Base-by-base conservation (phyloP, 1,139 yeast genomes). In the Suhomyces bolitotheri region DNA sequence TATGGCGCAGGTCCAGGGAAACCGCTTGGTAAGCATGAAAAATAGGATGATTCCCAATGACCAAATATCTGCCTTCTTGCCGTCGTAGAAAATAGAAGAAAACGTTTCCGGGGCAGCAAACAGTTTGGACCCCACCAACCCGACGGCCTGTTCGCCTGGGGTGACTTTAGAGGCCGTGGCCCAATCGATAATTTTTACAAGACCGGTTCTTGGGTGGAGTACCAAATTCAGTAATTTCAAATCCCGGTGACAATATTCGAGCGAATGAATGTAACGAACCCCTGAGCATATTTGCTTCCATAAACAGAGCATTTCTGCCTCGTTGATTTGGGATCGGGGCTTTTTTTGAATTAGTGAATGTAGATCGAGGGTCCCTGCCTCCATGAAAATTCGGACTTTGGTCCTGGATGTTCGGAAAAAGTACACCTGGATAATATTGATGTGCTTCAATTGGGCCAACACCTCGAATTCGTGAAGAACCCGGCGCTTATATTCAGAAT, bases 71-170 rank as follows among this genome's bases (percentile, higher is more conserved):
- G 64, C 60, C 22, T 52, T 53, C 31, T 49, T 53, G 0, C 78
- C 76, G 37, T 66, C 59, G 46, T 76, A 76, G 10, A 46, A 49
- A 8, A 75, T 45, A 10, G 35, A 37, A 11, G 50, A 39, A 27
- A 60, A 61, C 13, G 71, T 63, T 48, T 76, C 82, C 0, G 82
- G 81, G 0, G 80, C 76, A 20, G 64, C 59, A 44, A 64, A 73
- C 8, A 53, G 46, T 17, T 59, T 63, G 2, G 79, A 69, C 0
- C 82, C 82, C 4, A 72, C 78, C n/a, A 74, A 45, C 0, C 82
- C 82, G 14, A 58, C 47, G 0, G 71, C 60, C 41, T 43, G 46
- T 8, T 43, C 43, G 15, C 41, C 29, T 9, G 34, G 22, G 2
- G 35, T 27, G 7, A 35, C 37, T 27, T 45, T 46, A 26, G 48